Percentiles rank a stretch among this genome's conserved stretches.
These are phyloP conservation scores for Anisodus acutangulus DNA, from an alignment of 257 asterid species.

Conservation along the genomic window DNA sequence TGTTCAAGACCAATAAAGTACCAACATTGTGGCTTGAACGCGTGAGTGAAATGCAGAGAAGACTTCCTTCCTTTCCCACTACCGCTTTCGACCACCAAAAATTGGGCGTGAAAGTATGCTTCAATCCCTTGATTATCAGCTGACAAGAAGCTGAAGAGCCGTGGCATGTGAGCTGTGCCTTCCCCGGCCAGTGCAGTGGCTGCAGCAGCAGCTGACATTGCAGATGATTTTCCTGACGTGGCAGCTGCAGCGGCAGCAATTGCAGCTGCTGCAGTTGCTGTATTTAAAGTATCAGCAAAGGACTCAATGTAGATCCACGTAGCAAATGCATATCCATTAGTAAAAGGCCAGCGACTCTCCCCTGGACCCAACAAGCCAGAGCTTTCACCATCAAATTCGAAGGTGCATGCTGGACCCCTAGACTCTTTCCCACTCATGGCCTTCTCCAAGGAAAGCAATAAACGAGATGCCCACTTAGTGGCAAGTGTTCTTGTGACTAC, in stretches of 20 bases:
- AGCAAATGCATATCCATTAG: conserved; percentile 90
- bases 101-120: conserved; percentile 98
- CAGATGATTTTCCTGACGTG: conserved; percentile 94
- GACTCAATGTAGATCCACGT: conserved; percentile 98
- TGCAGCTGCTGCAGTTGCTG: conserved; percentile 99
- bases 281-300: conserved; percentile 94
- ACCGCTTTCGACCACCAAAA: conserved; percentile 93
- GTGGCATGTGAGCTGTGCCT: conserved; percentile 99
- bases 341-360: conserved; percentile 97
- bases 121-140: conserved; percentile 99
- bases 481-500: conserved; percentile 66
- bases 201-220: conserved; percentile 99
- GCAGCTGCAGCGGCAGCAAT: conserved; percentile 99
- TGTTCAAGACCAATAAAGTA: conserved; percentile 96
- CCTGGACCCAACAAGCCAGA: conserved; percentile 97
- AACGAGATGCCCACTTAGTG: conserved; percentile 80
- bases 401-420: conserved; percentile 89
- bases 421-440: conserved; percentile 95
- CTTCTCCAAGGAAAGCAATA: conserved; percentile 83
- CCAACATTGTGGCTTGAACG: conserved; percentile 99
- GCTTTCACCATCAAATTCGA: conserved; percentile 99
- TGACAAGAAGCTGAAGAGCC: conserved; percentile 91
- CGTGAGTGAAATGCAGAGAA: conserved; percentile 94
- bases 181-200: conserved; percentile 99
- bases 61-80: conserved; percentile 97